Base-by-base conservation (phyloP, 208 protist genomes). In the Porcisia hertigi region DNA sequence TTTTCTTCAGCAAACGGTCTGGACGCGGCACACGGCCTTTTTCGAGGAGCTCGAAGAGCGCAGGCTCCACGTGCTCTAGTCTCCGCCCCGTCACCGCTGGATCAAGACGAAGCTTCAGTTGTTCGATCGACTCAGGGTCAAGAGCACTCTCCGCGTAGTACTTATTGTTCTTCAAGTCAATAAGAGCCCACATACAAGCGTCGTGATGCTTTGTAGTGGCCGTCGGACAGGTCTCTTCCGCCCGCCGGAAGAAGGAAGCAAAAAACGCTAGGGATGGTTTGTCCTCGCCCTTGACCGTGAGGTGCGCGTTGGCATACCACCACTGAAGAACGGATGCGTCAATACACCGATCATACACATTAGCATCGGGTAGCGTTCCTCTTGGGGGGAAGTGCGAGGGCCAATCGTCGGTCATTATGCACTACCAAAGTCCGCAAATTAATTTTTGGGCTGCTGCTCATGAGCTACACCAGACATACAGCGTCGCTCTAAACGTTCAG, bases 111-210 rank as follows among this genome's bases (percentile, higher is more conserved):
- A 69, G 69, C n/a, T 60, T 60, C 57, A 89, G 71, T 30, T 86
- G 70, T 1, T 78, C 53, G 12, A 85, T 59, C 52, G 78, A 36
- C 30, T 79, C 60, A 23, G 77, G 47, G 75, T 90, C 86, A 23
- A 92, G 79, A 25, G 85, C 55, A 43, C 79, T 83, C n/a, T 92
- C 88, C 30, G 86, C 73, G 65, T 89, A 89, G 66, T 88, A 92
- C 39, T 83, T 88, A 4, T 81, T 18, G 20, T 77, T 65, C 41
- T 57, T 14, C 43, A 84, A 57, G 79, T 92, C 86, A 16, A 87
- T 80, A n/a, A 92, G 71, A n/a, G 81, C 84, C 86, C 86, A 90
- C 34, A 79, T 82, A 69, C 88, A 92, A 43, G 86, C 83, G 70
- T 90, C 75, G 52, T 79, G 76, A 59, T 77, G 77, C 16, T 57